Conservation (phyloP, 352 stramenopile species). For the Hyaloperonospora brassicae region DNA sequence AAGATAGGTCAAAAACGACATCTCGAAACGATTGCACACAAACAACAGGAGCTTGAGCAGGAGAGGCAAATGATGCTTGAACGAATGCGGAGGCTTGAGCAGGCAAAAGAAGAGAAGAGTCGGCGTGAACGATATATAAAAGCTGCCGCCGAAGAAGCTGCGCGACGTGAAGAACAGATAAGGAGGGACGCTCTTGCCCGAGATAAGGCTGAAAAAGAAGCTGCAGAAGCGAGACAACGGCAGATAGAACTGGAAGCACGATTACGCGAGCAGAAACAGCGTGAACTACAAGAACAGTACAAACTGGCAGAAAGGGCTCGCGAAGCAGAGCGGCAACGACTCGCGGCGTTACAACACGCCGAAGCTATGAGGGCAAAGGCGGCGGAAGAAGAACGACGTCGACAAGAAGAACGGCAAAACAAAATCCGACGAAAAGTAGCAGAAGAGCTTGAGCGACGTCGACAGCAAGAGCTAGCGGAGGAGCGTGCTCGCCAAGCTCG, state of each 20-base stretch:
- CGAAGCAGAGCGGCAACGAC: slow-evolving; percentile 25
- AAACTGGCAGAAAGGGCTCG: slow-evolving; percentile 30
- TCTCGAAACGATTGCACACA: slow-evolving; percentile 48
- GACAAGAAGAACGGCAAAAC: slow-evolving; percentile 31
- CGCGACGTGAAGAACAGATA: slow-evolving; percentile 16
- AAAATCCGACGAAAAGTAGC: slow-evolving; percentile 28
- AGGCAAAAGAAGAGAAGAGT: slow-evolving; percentile 44
- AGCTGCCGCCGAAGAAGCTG: slow-evolving; percentile 19
- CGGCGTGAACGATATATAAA: slow-evolving; percentile 38
- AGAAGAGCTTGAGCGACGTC: slow-evolving; percentile 35
- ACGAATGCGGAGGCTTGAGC: slow-evolving; percentile 37
- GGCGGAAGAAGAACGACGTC: slow-evolving; percentile 36
- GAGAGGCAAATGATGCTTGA: slow-evolving; percentile 50
- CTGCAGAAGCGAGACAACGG: slow-evolving; percentile 20
- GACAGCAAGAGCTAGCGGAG: slow-evolving; percentile 36
- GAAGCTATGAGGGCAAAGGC: slow-evolving; percentile 24
- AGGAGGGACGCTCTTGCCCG: slow-evolving; percentile 20
- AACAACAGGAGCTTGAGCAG: slow-evolving; percentile 47
- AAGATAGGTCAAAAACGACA: slow-evolving; percentile 22
- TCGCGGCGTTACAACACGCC: slow-evolving; percentile 19
- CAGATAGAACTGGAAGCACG: slow-evolving; percentile 30
- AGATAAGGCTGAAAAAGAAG: slow-evolving; percentile 32
- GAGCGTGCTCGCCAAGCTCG: slow-evolving; percentile 31
- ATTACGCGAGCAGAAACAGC: slow-evolving; percentile 30
- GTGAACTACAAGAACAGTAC: slow-evolving; percentile 41